Conservation (phyloP, 2,329 filamentous ascomycete species). For the Aspergillus unguis region DNA sequence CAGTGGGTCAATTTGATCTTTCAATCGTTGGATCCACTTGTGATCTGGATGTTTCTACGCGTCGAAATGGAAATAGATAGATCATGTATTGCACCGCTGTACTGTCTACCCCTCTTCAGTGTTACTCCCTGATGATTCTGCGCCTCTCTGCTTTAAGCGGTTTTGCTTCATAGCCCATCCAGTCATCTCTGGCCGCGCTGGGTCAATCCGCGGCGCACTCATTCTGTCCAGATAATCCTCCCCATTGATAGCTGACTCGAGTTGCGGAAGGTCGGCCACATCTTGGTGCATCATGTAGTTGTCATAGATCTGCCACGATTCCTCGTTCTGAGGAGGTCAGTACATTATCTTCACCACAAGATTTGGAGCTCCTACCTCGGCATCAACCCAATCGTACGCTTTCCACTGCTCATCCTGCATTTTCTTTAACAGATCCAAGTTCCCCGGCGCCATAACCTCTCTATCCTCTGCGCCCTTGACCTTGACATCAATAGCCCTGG, state of each 20-base stretch:
- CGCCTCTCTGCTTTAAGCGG: conserved; percentile 30
- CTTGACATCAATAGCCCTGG: conserved; percentile 79
- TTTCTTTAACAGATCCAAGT: conserved; percentile 70
- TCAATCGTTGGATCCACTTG: background rate
- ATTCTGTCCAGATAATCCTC: conserved; percentile 62
- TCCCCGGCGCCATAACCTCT: conserved; percentile 63
- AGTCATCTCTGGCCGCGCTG: conserved; percentile 41
- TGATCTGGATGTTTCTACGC: background rate
- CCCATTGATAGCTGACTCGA: conserved; percentile 56
- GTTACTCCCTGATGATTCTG: conserved; percentile 18
- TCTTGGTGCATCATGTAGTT: conserved; percentile 63
- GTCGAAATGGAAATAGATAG: no score
- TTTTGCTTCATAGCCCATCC: conserved; percentile 46
- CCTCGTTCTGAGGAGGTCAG: conserved; percentile 47
- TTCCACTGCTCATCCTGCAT: conserved; percentile 84
- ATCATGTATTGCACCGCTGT: background rate
- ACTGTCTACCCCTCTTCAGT: conserved; percentile 17
- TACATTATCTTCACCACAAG: background rate
- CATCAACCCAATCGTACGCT: conserved; percentile 74
- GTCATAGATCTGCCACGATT: conserved; percentile 72
- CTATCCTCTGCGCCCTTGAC: conserved; percentile 73
- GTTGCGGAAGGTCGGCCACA: conserved; percentile 42
- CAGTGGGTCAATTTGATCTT: background rate
- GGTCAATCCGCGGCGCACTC: conserved; percentile 53
- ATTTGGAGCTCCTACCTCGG: conserved; percentile 51